Evolutionary conservation across 305 asterid genomes (phyloP), one percentile per base, ranked within the genome.

Genomic region (Stenogyne calaminthoides): DNA sequence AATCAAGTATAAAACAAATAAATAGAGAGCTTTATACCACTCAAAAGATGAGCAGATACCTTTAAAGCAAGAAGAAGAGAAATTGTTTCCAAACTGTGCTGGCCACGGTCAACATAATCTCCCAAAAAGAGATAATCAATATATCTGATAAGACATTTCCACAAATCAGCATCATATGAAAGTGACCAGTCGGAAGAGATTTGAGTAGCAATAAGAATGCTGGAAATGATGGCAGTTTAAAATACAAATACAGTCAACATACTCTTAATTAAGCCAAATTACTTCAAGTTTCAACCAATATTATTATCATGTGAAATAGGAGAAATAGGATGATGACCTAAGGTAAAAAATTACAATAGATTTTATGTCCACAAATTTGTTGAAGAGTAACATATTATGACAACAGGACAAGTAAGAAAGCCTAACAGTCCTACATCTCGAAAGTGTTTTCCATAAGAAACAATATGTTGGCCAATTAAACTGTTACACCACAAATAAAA

Each of bases 31-130:
- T 69, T 12, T 12, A 55, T 55, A 70, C 29, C 3, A 78, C 74
- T 65, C 37, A 46, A 71, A 46, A 73, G 61, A 80, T 55, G 69
- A 57, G 70, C 27, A 18, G 39, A 71, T 83, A 91, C 97, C 96
- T 93, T 93, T 72, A 91, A 77, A 65, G 98, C 97, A 64, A 93
- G 92, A 84, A 93, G 98, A 81, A 93, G 98, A 64, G 85, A 81
- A 9, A 91, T 93, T n/a, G 96, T 91, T 80, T 93, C 98, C 90
- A 93, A 81, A 80, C 98, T 93, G 88, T 93, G 98, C 82, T 93
- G 98, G 73, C 98, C 98, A 64, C 98, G 91, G 79, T 93, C 98
- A 76, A 93, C 98, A 82, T 91, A 93, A 83, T 93, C 98, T 78
- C 98, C 98, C 89, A 93, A 81, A 87, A 93, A 93, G 74, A 93